Conservation (phyloP, 345 rosid genomes). For the Dipteronia sinensis region DNA sequence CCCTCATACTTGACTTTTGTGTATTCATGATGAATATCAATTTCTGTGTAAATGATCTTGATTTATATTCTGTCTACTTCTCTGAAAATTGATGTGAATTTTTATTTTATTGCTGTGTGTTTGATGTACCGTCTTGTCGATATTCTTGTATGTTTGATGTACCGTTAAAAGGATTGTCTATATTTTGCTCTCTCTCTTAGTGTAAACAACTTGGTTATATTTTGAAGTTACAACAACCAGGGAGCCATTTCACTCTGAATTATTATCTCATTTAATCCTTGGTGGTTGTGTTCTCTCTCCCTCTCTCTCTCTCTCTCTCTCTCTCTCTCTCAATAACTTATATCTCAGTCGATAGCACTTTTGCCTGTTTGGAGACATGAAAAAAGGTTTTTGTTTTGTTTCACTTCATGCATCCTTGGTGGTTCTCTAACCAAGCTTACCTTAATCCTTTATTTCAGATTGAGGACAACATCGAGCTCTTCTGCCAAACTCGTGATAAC, state of each 20-base stretch:
- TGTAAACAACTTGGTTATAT: neutral
- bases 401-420: conserved; percentile 6
- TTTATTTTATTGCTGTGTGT: neutral
- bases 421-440: conserved; percentile 10
- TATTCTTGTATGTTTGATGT: neutral
- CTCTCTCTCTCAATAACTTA: neutral
- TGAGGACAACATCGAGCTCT: conserved; percentile 43
- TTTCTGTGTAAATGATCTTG: neutral
- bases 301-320: too few species aligned
- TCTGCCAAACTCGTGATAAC: conserved; percentile 42
- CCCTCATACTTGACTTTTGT: neutral
- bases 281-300: neutral
- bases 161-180: neutral
- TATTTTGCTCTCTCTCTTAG: neutral
- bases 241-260: neutral
- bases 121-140: neutral
- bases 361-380: conserved; percentile 3
- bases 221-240: neutral
- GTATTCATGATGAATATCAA: neutral
- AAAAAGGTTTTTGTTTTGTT: neutral
- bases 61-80: neutral
- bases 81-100: neutral
- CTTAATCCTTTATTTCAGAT: conserved; percentile 31
- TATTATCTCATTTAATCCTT: neutral
- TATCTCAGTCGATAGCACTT: neutral